phyloP scores from a whole-genome alignment of 306 rosid genomes.

The Quillaja saponaria region DNA sequence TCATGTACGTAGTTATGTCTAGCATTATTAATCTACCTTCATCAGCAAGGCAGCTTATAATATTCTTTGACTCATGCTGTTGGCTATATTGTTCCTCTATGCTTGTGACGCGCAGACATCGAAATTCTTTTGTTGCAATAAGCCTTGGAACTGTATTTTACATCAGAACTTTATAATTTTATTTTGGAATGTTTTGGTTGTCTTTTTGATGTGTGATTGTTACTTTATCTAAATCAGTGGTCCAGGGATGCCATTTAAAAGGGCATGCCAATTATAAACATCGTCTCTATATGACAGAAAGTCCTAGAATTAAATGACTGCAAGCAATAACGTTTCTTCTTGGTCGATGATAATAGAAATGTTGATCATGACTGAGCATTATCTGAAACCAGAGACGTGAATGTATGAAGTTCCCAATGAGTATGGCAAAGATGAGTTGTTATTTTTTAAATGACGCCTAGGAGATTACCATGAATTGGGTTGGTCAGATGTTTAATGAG shows the following conservation, averaged over 20 bases:
- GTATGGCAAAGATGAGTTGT: background rate
- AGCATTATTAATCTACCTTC: too few species aligned
- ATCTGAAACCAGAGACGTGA: constrained; percentile 11
- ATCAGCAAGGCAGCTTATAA: too few species aligned
- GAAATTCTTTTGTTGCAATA: too few species aligned
- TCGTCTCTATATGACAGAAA: constrained; percentile 4
- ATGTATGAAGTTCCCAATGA: constrained; percentile 12
- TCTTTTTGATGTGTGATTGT: constrained; percentile 5
- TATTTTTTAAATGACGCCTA: too few species aligned
- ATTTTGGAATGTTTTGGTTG: too few species aligned
- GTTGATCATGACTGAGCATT: constrained; percentile 22
- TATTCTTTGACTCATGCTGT: too few species aligned
- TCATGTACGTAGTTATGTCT: too few species aligned
- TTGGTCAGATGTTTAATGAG: background rate
- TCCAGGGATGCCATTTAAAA: constrained; percentile 27
- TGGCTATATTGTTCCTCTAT: too few species aligned
- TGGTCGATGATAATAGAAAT: constrained; percentile 12
- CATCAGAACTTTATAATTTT: too few species aligned
- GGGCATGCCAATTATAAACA: constrained; percentile 16
- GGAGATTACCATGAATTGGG: background rate
- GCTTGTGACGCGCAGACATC: too few species aligned
- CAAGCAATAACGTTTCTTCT: too few species aligned
- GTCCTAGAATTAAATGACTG: constrained; percentile 20
- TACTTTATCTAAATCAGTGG: constrained; percentile 31
- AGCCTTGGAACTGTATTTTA: too few species aligned